Conservation (phyloP, 192 early-diverging fungal species). For the Phlyctochytrium bullatum region DNA sequence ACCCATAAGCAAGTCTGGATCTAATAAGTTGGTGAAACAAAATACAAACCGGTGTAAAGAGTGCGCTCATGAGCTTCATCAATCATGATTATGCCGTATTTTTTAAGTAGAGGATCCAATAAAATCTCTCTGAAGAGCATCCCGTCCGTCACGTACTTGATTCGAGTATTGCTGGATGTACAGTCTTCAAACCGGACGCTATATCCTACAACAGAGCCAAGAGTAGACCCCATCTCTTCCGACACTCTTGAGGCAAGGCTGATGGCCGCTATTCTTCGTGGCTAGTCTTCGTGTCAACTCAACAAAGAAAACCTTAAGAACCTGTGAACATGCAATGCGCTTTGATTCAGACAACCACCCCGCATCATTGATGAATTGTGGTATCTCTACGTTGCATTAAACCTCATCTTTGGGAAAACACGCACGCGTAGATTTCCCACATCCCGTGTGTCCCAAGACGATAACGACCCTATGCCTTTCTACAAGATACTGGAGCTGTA, state of each 20-base stretch:
- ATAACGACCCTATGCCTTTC: constrained; percentile 69
- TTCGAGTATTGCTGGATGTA: constrained; percentile 50
- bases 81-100: constrained; percentile 76
- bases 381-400: constrained; percentile 55
- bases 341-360: constrained; percentile 64
- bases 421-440: constrained; percentile 80
- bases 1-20: constrained; percentile 62
- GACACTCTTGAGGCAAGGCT: constrained; percentile 64
- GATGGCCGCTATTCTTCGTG: constrained; percentile 25
- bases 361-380: constrained; percentile 75
- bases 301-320: constrained; percentile 15
- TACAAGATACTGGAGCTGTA: constrained; percentile 62
- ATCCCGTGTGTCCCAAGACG: constrained; percentile 76
- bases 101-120: constrained; percentile 68
- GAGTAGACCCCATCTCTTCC: constrained; percentile 61
- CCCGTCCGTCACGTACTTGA: constrained; percentile 86
- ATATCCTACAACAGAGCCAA: constrained; percentile 78
- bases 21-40: not conserved
- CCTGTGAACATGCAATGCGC: constrained; percentile 74
- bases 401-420: not conserved
- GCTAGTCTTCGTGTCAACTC: constrained; percentile 4
- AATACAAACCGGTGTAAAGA: constrained; percentile 54
- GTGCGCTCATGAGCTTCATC: constrained; percentile 78
- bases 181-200: constrained; percentile 73
- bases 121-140: constrained; percentile 79